Conservation (phyloP, 2,329 filamentous ascomycete genomes). For the Colletotrichum sp. region DNA sequence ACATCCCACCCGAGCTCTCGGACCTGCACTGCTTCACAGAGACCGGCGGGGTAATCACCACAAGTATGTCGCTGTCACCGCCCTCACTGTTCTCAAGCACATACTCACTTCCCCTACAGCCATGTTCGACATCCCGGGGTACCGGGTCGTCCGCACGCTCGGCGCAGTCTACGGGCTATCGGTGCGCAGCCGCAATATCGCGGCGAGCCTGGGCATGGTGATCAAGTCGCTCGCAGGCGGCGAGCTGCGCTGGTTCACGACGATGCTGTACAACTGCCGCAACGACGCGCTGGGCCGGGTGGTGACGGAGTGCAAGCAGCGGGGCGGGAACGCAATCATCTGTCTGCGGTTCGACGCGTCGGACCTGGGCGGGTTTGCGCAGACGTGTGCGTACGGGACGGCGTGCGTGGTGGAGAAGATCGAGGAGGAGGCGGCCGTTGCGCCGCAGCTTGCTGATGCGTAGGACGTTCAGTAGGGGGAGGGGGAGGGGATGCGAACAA, state of each 20-base stretch:
- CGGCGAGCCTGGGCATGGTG: constrained; percentile 59
- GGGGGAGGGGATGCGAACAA: background rate
- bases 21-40: constrained; percentile 66
- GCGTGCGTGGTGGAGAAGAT: constrained; percentile 63
- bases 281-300: constrained; percentile 63
- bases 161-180: constrained; percentile 64
- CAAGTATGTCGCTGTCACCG: constrained; percentile 38
- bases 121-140: constrained; percentile 68
- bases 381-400: constrained; percentile 66
- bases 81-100: background rate
- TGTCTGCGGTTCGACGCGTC: constrained; percentile 63
- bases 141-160: constrained; percentile 61
- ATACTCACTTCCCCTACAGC: constrained; percentile 32
- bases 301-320: constrained; percentile 60
- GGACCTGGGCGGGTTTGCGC: constrained; percentile 59
- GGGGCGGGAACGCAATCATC: constrained; percentile 66
- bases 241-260: constrained; percentile 64
- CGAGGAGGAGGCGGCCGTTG: constrained; percentile 33
- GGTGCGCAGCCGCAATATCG: constrained; percentile 64
- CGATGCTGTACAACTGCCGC: constrained; percentile 62
- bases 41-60: constrained; percentile 65
- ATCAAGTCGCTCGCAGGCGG: constrained; percentile 63
- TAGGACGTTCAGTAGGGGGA: background rate
- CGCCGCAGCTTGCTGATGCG: constrained; percentile 11
- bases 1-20: constrained; percentile 44